phyloP scores from a whole-genome alignment of 2,329 filamentous ascomycete species.

The Piedraia hortae region DNA sequence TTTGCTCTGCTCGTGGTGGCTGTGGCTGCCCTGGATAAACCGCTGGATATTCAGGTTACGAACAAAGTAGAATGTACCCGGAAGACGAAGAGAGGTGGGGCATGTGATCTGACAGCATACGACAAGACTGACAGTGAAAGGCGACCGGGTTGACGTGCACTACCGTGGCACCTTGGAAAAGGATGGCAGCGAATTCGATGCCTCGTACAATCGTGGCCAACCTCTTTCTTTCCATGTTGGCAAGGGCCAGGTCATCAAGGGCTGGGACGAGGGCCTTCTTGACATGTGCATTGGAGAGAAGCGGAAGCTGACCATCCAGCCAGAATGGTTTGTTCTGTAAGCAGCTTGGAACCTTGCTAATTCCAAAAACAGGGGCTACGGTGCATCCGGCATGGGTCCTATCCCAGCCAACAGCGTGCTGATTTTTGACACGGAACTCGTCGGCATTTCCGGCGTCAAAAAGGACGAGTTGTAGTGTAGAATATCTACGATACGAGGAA shows the following conservation, averaged over 20 bases:
- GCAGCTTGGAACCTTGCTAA: no score
- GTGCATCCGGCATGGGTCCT: constrained; percentile 47
- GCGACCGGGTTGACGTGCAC: constrained; percentile 64
- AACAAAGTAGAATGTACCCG: constrained; percentile 44
- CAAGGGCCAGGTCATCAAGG: constrained; percentile 71
- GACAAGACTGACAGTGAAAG: no score
- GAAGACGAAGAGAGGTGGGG: constrained; percentile 26
- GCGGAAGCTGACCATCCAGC: constrained; percentile 67
- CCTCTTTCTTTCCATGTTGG: constrained; percentile 65
- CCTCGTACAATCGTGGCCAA: constrained; percentile 43
- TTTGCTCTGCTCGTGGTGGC: constrained; percentile 24
- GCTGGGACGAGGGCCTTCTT: constrained; percentile 75
- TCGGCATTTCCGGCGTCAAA: constrained; percentile 49
- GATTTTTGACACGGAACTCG: constrained; percentile 74
- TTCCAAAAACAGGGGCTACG: no score
- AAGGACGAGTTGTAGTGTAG: constrained; percentile 6
- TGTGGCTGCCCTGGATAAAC: constrained; percentile 19
- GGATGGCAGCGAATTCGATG: constrained; percentile 28
- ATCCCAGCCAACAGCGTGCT: constrained; percentile 67
- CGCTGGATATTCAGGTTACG: constrained; percentile 51
- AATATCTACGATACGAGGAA: no score
- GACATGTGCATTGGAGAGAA: constrained; percentile 97
- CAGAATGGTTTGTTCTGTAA: no score
- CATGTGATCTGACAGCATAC: no score
- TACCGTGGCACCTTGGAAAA: constrained; percentile 57